Conservation (phyloP, 2,329 filamentous ascomycete genomes). For the Colletotrichum aenigma region DNA sequence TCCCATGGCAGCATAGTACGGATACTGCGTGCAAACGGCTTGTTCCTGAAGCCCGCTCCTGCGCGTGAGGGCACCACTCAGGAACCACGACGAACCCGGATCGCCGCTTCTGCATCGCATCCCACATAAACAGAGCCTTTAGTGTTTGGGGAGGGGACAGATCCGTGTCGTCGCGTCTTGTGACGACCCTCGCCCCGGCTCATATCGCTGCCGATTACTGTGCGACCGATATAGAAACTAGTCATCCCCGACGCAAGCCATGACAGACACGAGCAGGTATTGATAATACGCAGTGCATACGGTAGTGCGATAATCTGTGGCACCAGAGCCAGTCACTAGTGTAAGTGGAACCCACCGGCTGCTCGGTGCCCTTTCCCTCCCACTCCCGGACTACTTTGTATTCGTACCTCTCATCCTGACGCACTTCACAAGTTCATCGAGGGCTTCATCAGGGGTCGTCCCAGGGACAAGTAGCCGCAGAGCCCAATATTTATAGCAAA, state of each 20-base stretch:
- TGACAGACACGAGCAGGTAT: background rate
- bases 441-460: background rate
- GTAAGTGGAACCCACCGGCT: background rate
- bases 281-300: background rate
- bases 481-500: background rate
- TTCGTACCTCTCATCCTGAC: background rate
- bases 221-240: background rate
- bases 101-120: slow-evolving; percentile 10
- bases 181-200: background rate
- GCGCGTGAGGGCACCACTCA: background rate
- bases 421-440: background rate
- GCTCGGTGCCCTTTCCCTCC: background rate
- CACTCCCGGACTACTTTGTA: background rate
- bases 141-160: background rate
- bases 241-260: background rate
- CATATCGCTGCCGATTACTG: background rate
- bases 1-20: background rate
- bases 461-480: background rate
- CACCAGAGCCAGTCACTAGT: background rate
- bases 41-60: background rate
- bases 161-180: background rate
- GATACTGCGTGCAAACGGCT: background rate
- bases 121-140: background rate
- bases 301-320: background rate
- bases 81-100: background rate